phyloP scores from a whole-genome alignment of 306 rosid genomes.

The Cucurbita moschata region DNA sequence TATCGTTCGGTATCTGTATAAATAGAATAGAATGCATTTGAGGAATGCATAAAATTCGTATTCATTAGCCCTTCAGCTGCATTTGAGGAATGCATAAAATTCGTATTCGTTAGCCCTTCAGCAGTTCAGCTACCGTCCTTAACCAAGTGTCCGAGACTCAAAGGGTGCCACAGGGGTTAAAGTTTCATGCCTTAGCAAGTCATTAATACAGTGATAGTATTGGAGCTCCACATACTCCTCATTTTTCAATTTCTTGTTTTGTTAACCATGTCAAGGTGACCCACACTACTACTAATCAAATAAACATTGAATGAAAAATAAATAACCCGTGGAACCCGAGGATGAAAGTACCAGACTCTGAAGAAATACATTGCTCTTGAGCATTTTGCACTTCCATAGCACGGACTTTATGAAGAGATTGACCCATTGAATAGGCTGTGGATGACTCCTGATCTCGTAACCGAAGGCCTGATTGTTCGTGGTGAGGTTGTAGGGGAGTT shows the following conservation, averaged over 20 bases:
- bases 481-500: slow-evolving; percentile 8
- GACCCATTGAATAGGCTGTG: slow-evolving; percentile 8
- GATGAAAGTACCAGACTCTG: slow-evolving; percentile 25
- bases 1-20: neutral
- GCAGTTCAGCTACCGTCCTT: neutral
- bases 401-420: slow-evolving; percentile 11
- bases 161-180: neutral
- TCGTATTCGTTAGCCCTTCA: neutral
- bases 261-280: neutral
- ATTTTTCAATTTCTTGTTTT: neutral
- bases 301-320: neutral
- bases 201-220: neutral
- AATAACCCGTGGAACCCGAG: neutral
- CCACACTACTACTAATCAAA: neutral
- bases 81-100: neutral
- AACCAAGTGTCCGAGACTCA: neutral
- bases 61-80: no score
- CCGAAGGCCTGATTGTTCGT: slow-evolving; percentile 16
- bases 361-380: slow-evolving; percentile 25
- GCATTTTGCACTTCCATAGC: slow-evolving; percentile 12
- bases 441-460: slow-evolving; percentile 15
- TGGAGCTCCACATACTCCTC: neutral
- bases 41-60: no score
- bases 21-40: neutral
- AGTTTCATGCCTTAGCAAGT: neutral